Base-by-base conservation (phyloP, 2,329 filamentous ascomycete species). In the Ophiostoma australiae region DNA sequence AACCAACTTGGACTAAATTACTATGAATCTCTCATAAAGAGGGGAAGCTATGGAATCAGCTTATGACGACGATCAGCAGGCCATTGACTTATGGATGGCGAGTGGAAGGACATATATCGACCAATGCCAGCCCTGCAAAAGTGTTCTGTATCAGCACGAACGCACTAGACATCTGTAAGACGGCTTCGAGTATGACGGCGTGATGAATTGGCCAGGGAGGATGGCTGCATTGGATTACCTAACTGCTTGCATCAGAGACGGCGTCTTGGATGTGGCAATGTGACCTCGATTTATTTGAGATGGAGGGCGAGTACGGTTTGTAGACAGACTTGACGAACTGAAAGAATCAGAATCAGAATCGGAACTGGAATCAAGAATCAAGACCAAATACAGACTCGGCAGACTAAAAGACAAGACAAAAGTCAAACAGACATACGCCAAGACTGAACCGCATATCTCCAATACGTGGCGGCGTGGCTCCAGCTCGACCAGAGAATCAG, bases 91-190 rank as follows among this genome's bases (percentile, higher is more conserved):
- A 6, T n/a, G 6, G 52, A 58, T 15, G 17, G 23, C 52, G 6
- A 58, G 44, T n/a, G 10, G 23, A 58, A 27, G 23, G 52, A 4
- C 52, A 58, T 48, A 3, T 13, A 27, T 11, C 10, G 11, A 7
- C 52, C 52, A 27, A 58, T 58, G 52, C 23, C 23, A 58, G 52
- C 6, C 10, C 52, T 31, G n/a, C n/a, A 58, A n/a, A 58, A 31
- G 20, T 11, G 39, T 41, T 41, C 27, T 31, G 27, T 31, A 1
- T 31, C 27, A 31, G 48, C 20, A 23, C 1, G 48, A 4, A n/a
- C 48, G 48, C 17, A 58, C 44, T 48, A 58, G 52, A 58, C 11
- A n/a, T 52, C 48, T 52, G 48, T 58, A 58, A 23, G 52, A 58
- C 58, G 17, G 11, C 15, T 11, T 63, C 27, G 23, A 63, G 58